Evolutionary conservation across 805 yeast species (phyloP).

Genomic region (Komagataella kurtzmanii): DNA sequence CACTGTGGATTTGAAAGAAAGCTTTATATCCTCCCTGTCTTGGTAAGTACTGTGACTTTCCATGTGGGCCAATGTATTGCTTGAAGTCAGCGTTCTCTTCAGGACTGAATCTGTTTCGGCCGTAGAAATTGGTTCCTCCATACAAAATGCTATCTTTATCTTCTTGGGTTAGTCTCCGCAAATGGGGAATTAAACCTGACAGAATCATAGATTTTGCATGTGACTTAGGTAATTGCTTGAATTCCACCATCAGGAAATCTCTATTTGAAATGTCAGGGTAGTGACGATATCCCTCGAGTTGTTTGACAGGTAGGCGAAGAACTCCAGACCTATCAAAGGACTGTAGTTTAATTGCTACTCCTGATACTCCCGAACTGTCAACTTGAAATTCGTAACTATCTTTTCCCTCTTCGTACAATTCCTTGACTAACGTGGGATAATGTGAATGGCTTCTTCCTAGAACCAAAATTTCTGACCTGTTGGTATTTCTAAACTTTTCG

Average conservation of each 20-base stretch:
- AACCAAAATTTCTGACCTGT: conserved; percentile 56
- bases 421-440: conserved; percentile 22
- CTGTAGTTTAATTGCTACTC: conserved; percentile 30
- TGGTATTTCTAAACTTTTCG: conserved; percentile 59
- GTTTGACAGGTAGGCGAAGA: conserved; percentile 25
- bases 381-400: conserved; percentile 26
- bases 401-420: conserved; percentile 25
- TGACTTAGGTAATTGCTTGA: conserved; percentile 44
- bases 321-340: conserved; percentile 21
- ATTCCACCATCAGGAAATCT: conserved; percentile 30
- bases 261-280: conserved; percentile 29
- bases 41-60: conserved; percentile 27
- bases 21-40: conserved; percentile 39
- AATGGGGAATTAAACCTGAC: conserved; percentile 61
- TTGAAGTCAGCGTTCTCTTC: conserved; percentile 15
- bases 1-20: conserved; percentile 21
- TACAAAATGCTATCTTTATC: conserved; percentile 53
- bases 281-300: background rate
- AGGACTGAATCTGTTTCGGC: conserved; percentile 7
- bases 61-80: conserved; percentile 36
- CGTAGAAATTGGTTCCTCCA: conserved; percentile 21
- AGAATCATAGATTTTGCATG: conserved; percentile 73
- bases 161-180: conserved; percentile 45
- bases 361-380: conserved; percentile 44
- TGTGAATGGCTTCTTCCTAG: conserved; percentile 51